phyloP scores from a whole-genome alignment of 345 rosid genomes.

The Rubroshorea leprosula region DNA sequence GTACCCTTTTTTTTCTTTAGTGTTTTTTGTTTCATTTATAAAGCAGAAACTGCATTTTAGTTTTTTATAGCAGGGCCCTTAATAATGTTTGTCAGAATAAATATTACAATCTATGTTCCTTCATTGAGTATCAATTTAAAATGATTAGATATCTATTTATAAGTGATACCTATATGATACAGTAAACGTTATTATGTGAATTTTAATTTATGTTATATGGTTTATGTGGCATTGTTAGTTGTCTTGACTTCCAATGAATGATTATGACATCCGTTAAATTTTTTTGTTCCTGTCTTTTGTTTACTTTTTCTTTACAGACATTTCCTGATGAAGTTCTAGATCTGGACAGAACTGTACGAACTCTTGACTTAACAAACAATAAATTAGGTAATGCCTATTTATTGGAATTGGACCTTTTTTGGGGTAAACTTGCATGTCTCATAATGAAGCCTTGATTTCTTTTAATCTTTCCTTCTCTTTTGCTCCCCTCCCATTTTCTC shows the following conservation, averaged over 20 bases:
- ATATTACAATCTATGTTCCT: not conserved
- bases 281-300: not conserved
- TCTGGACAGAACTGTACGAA: constrained; percentile 69
- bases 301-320: constrained; percentile 43
- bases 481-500: constrained; percentile 7
- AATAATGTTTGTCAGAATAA: too few species aligned
- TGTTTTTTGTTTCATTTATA: too few species aligned
- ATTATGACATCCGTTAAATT: constrained; percentile 1
- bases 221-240: constrained; percentile 1
- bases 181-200: not conserved
- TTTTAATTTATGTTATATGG: not conserved
- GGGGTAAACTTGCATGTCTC: not conserved
- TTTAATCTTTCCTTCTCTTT: not conserved
- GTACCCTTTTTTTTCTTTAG: too few species aligned
- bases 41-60: too few species aligned
- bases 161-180: not conserved
- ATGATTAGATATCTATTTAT: not conserved
- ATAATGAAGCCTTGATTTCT: constrained; percentile 1
- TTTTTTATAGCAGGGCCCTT: too few species aligned
- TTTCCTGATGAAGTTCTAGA: constrained; percentile 79
- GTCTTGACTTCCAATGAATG: constrained; percentile 4
- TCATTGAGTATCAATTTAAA: not conserved
- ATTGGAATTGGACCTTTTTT: not conserved
- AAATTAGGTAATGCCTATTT: constrained; percentile 55
- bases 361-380: constrained; percentile 84